These are phyloP conservation scores for Umbelopsis vinacea DNA, from an alignment of 192 early-diverging fungal species.

Conservation along the genomic window DNA sequence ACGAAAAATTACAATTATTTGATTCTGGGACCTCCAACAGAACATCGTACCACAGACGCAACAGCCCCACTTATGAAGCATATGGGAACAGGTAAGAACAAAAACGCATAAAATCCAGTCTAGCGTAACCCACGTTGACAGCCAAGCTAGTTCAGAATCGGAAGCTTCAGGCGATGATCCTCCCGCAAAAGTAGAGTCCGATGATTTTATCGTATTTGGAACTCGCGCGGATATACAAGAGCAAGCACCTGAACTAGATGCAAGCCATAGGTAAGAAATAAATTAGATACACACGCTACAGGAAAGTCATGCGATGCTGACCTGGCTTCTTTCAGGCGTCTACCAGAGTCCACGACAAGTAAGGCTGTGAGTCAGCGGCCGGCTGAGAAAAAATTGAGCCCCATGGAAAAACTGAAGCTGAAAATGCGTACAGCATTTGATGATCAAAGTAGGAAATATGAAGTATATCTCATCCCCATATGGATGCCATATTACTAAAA, in stretches of 20 bases:
- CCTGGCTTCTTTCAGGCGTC: too few species aligned
- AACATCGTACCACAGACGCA: conserved; percentile 18
- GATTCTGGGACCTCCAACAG: not conserved
- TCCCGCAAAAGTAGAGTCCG: conserved; percentile 19
- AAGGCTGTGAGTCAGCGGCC: not conserved
- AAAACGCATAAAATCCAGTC: not conserved
- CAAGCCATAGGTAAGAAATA: not conserved
- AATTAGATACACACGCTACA: not conserved
- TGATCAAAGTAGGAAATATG: conserved; percentile 40
- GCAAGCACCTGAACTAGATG: not conserved
- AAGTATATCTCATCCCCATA: not conserved
- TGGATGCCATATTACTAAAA: not conserved
- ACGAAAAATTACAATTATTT: conserved; percentile 5
- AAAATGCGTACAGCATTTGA: conserved; percentile 47
- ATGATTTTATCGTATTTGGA: conserved; percentile 46
- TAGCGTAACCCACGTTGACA: conserved; percentile 18
- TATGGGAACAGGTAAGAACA: conserved; percentile 26
- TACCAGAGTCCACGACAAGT: not conserved
- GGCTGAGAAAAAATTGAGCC: conserved; percentile 42
- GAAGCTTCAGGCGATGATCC: conserved; percentile 28
- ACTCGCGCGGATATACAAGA: not conserved
- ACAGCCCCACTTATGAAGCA: conserved; percentile 46
- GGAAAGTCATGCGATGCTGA: too few species aligned
- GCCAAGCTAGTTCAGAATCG: conserved; percentile 24
- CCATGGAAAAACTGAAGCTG: conserved; percentile 48